Conservation (phyloP, 2,329 filamentous ascomycete genomes). For the Arthrobotrys musiformis region DNA sequence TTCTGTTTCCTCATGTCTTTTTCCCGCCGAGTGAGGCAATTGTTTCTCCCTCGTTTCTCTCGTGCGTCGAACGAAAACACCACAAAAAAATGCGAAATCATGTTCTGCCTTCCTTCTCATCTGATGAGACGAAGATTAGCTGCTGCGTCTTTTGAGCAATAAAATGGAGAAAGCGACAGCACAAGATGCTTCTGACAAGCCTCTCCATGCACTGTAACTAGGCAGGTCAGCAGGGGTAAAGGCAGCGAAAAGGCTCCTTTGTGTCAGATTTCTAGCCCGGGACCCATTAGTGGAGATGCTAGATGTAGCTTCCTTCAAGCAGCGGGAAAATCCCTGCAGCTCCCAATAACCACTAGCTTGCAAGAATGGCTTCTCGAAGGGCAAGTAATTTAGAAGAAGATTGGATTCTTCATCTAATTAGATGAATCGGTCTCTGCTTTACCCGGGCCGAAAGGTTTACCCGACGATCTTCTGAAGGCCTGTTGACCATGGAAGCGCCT, state of each 20-base stretch:
- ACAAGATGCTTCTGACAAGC: slow-evolving; percentile 45
- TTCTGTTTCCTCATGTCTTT: not conserved
- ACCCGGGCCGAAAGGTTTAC: slow-evolving; percentile 52
- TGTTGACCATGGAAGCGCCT: slow-evolving; percentile 22
- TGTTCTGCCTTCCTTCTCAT: slow-evolving; percentile 29
- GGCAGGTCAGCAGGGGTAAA: slow-evolving; percentile 52
- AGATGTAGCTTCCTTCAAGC: slow-evolving; percentile 47
- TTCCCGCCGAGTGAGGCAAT: slow-evolving; percentile 52
- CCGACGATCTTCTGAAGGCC: slow-evolving; percentile 30
- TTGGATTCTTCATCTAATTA: slow-evolving; percentile 32
- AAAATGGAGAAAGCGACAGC: slow-evolving; percentile 50
- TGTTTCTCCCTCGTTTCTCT: slow-evolving; percentile 50
- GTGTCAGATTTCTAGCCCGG: slow-evolving; percentile 52
- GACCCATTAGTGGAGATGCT: slow-evolving; percentile 39
- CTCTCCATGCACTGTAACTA: slow-evolving; percentile 49
- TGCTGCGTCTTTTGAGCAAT: slow-evolving; percentile 53
- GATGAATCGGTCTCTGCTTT: slow-evolving; percentile 27
- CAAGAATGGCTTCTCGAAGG: slow-evolving; percentile 29
- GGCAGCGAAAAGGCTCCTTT: slow-evolving; percentile 54
- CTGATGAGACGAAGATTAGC: slow-evolving; percentile 17
- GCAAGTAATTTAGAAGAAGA: slow-evolving; percentile 27
- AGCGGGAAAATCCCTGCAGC: slow-evolving; percentile 52
- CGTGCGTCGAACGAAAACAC: not conserved
- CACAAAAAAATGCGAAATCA: slow-evolving; percentile 46
- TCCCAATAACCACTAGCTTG: slow-evolving; percentile 38